Evolutionary conservation across 2,329 filamentous ascomycete genomes (phyloP), one percentile per base, ranked within the genome.

Genomic region (Bipolaris oryzae): DNA sequence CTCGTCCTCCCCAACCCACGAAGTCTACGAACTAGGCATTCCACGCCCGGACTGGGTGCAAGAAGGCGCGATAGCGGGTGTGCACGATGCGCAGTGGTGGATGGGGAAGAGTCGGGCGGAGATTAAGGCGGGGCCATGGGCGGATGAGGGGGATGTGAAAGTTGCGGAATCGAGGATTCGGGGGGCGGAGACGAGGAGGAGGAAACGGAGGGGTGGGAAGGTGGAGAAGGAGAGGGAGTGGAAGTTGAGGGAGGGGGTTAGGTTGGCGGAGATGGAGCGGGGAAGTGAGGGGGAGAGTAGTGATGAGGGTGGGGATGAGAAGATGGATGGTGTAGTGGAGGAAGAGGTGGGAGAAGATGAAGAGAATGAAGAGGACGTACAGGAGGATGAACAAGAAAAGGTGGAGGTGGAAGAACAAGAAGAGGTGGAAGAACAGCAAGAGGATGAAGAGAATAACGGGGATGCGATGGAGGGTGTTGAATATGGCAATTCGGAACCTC

Each of bases 41-140:
- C 53, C 48, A 3, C 18, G 47, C 5, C 58, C 53, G 1, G 41
- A 59, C 38, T 53, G 52, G 43, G 53, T 60, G 2, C 13, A 16
- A 5, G 39, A 49, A 45, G 50, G 55, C 11, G 38, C 18, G 4
- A 21, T 53, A 1, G n/a, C 39, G 1, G 34, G 45, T 1, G 5
- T 58, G 0, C 50, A 57, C 10, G 51, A 53, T 20, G 28, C 58
- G 13, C 61, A 62, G 13, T 66, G 59, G 63, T 66, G 63, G 63
- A 28, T 56, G 7, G 55, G 53, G 3, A 62, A 53, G 48, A 43
- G 33, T 1, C 23, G 6, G 0, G 59, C 47, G 10, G 50, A 61
- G 37, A 41, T 62, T 33, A 60, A 57, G 25, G 63, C 59, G 2
- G 63, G 63, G 3, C 59, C 59, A 2, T 39, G 21, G 15, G 63